These are phyloP conservation scores for Cyclocybe aegerita DNA, from an alignment of 768 basidiomycete genomes.

Conservation along the genomic window DNA sequence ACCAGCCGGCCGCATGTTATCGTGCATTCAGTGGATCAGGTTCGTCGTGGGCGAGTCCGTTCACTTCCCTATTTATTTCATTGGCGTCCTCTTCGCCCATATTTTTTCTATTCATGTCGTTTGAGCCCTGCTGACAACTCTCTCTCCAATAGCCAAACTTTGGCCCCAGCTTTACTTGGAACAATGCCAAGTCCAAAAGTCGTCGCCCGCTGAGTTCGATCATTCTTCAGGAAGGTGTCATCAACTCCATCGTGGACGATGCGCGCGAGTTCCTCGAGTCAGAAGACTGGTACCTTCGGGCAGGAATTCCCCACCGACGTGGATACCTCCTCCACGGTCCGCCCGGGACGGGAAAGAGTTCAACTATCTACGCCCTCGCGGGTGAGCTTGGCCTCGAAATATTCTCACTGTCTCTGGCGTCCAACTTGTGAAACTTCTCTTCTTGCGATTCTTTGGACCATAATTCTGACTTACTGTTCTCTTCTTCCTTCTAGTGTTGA, in stretches of 20 bases:
- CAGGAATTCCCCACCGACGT: conserved; percentile 56
- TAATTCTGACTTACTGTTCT: conserved; percentile 6
- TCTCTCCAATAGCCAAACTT: conserved; percentile 30
- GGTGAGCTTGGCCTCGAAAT: conserved; percentile 83
- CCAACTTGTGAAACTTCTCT: conserved; percentile 37
- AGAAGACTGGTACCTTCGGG: conserved; percentile 55
- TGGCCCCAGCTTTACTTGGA: conserved; percentile 39
- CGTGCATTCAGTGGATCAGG: conserved; percentile 33
- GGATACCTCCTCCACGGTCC: conserved; percentile 59
- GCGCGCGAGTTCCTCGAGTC: conserved; percentile 50
- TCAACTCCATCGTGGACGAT: conserved; percentile 46
- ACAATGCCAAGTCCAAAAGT: conserved; percentile 42
- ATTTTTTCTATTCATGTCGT: neutral
- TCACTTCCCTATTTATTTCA: neutral
- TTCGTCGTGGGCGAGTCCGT: conserved; percentile 12
- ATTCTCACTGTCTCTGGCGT: conserved; percentile 57
- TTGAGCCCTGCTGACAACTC: neutral
- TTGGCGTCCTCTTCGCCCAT: too few species aligned
- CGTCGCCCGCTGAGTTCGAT: conserved; percentile 53
- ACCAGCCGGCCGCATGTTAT: conserved; percentile 39
- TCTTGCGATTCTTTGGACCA: neutral
- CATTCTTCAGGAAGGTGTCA: conserved; percentile 43
- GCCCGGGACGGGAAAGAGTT: conserved; percentile 64
- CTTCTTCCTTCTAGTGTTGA: conserved; percentile 36
- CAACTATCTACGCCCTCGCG: conserved; percentile 53